phyloP scores from a whole-genome alignment of 495 filamentous ascomycete species.

The Amphirosellinia nigrospora region DNA sequence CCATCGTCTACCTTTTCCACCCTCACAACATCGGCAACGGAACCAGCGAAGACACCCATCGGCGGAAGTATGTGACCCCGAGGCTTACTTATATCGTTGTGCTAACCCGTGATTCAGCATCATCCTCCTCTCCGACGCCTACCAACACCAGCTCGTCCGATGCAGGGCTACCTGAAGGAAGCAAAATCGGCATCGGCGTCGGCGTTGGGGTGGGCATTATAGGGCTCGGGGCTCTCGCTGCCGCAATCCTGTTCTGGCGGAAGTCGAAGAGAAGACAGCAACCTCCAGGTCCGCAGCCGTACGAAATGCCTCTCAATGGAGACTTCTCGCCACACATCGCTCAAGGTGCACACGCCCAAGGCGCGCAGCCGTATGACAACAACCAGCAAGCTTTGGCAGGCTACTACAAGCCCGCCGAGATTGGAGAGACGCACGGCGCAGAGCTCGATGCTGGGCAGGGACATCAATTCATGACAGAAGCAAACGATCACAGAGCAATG shows the following conservation, averaged over 20 bases:
- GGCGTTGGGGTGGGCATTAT: slow-evolving; percentile 27
- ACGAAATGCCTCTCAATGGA: slow-evolving; percentile 22
- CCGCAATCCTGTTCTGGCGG: slow-evolving; percentile 28
- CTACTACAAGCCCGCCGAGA: slow-evolving; percentile 29
- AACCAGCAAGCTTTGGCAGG: slow-evolving; percentile 1
- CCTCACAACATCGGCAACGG: slow-evolving; percentile 15
- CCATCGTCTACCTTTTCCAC: slow-evolving; percentile 26
- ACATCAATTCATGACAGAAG: slow-evolving; percentile 19
- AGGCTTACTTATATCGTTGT: neutral
- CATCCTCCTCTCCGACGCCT: neutral
- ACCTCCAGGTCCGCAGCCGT: slow-evolving; percentile 19
- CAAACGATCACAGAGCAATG: slow-evolving; percentile 1
- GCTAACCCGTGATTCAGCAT: neutral
- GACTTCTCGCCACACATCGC: slow-evolving; percentile 16
- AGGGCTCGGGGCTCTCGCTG: slow-evolving; percentile 26
- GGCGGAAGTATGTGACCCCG: neutral
- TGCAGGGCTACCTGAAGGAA: slow-evolving; percentile 25
- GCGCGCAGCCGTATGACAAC: slow-evolving; percentile 1
- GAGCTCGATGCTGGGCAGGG: slow-evolving; percentile 29
- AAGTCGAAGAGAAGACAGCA: slow-evolving; percentile 25
- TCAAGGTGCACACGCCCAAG: slow-evolving; percentile 3
- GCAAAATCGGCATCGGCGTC: slow-evolving; percentile 30
- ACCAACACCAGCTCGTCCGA: slow-evolving; percentile 7
- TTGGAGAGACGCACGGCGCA: slow-evolving; percentile 12
- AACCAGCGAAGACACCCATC: neutral